These are phyloP conservation scores for Closterium sp. DNA, from an alignment of 139 green algal genomes.

Conservation along the genomic window DNA sequence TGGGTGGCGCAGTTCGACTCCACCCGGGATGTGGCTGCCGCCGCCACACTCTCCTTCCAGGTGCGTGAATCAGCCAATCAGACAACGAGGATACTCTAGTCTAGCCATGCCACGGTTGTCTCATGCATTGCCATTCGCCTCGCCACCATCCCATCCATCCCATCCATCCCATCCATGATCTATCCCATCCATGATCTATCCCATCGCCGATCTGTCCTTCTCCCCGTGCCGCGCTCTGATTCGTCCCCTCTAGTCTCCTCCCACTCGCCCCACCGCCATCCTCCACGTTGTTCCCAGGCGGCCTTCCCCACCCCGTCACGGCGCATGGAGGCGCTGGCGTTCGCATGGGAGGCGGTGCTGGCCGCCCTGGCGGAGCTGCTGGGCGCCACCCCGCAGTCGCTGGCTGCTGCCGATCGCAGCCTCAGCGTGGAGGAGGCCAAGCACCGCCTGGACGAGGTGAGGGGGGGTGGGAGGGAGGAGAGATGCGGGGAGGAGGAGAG, in stretches of 20 bases:
- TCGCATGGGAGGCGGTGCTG: conserved; percentile 40
- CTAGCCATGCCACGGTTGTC: too few species aligned
- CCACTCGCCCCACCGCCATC: conserved; percentile 36
- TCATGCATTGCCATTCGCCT: too few species aligned
- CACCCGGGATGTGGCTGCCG: conserved; percentile 62
- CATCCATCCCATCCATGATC: neutral
- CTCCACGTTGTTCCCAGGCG: conserved; percentile 55
- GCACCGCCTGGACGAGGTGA: conserved; percentile 68
- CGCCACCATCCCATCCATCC: neutral
- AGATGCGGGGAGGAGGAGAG: neutral
- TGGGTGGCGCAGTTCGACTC: conserved; percentile 70
- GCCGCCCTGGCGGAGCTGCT: neutral
- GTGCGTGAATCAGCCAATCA: too few species aligned
- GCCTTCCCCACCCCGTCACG: conserved; percentile 64
- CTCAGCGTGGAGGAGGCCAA: conserved; percentile 66
- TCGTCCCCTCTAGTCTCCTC: conserved; percentile 1
- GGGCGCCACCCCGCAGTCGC: neutral
- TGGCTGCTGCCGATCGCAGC: neutral
- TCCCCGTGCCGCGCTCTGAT: neutral
- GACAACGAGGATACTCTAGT: too few species aligned
- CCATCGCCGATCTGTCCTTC: too few species aligned
- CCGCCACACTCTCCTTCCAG: conserved; percentile 58
- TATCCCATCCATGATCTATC: too few species aligned
- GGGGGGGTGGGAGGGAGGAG: neutral
- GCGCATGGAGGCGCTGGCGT: conserved; percentile 60